Percentiles rank a stretch among this genome's conserved stretches.
Evolutionary conservation across 768 basidiomycete genomes (phyloP).

Genomic region (Lactarius hatsudake): DNA sequence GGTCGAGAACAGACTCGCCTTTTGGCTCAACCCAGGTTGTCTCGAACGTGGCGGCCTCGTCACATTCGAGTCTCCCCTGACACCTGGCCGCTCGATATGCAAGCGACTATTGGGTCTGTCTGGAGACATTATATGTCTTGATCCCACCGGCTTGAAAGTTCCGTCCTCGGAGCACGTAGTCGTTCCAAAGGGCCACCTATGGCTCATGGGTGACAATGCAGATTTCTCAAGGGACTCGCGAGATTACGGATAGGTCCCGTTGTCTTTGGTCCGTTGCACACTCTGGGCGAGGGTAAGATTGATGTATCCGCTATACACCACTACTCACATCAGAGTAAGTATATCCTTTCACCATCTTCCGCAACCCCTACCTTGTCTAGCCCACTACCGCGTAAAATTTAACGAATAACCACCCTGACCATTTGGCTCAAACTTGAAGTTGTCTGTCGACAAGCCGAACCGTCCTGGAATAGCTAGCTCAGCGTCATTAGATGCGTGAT

Average conservation of each 20-base stretch:
- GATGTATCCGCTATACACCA: neutral
- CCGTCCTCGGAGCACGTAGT: conserved; percentile 70
- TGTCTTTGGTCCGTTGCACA: conserved; percentile 75
- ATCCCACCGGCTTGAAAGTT: conserved; percentile 68
- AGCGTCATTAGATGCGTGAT: neutral
- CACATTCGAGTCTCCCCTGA: conserved; percentile 65
- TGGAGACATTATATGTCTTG: conserved; percentile 85
- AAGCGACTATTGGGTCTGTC: conserved; percentile 90
- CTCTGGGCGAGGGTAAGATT: conserved; percentile 57
- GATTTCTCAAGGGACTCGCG: conserved; percentile 97
- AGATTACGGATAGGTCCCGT: conserved; percentile 88
- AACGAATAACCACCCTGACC: conserved; percentile 95
- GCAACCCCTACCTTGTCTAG: conserved; percentile 35
- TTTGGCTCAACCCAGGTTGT: conserved; percentile 46
- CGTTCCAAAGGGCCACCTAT: conserved; percentile 83
- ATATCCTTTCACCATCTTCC: conserved; percentile 34
- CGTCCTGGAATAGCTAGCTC: conserved; percentile 52
- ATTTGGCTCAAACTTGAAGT: conserved; percentile 94
- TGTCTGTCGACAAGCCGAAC: conserved; percentile 93
- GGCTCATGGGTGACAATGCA: too few relatives aligned
- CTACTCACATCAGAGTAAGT: conserved; percentile 27
- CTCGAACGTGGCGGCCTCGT: conserved; percentile 76
- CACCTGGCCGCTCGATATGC: conserved; percentile 67
- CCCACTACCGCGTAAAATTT: conserved; percentile 63
- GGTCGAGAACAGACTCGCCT: too few relatives aligned